Evolutionary conservation across 2,329 filamentous ascomycete species (phyloP), one percentile per base, ranked within the genome.

Genomic region (Colletotrichum cereale): DNA sequence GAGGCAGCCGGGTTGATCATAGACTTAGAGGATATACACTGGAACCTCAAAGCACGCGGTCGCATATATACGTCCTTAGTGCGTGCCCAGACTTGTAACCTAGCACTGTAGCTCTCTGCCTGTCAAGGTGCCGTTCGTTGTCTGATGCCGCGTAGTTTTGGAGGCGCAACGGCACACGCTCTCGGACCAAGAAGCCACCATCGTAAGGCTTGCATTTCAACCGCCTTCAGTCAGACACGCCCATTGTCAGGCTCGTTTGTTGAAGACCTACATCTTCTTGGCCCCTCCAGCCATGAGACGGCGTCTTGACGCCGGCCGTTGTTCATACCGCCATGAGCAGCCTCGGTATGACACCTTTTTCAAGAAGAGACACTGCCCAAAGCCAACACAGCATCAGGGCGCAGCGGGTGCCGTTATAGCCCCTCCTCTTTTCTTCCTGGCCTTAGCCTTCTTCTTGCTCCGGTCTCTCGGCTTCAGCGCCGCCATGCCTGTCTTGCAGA

Each of bases 401-500:
- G 42, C 36, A 40, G 29, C 40, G 14, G 36, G 31, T 21, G 56
- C 29, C 24, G 55, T 14, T 24, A 44, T 48, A 26, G 70, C 42
- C 38, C 62, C 71, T 29, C 62, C 62, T 82, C 88, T 91, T 85
- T 91, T 93, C 84, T 87, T 89, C 84, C 92, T 93, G 74, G 92
- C 94, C 80, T 92, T 93, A 76, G 92, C 91, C 80, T 93, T 93
- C 85, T 91, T 91, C 87, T 94, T 96, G 82, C 92, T 97, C 78
- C 95, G 89, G 83, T 98, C 96, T 76, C 96, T 88, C 79, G 97
- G 97, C 89, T 97, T 98, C 83, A 99, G 80, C 10, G 92, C 91
- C 60, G 89, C 87, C 95, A 98, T 98, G 7, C 95, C 94, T 0
- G 87, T 85, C 85, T 97, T 98, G 83, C 95, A 98, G 3, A 95